phyloP scores from a whole-genome alignment of 2,329 filamentous ascomycete genomes.

The Botrytis sinoallii region DNA sequence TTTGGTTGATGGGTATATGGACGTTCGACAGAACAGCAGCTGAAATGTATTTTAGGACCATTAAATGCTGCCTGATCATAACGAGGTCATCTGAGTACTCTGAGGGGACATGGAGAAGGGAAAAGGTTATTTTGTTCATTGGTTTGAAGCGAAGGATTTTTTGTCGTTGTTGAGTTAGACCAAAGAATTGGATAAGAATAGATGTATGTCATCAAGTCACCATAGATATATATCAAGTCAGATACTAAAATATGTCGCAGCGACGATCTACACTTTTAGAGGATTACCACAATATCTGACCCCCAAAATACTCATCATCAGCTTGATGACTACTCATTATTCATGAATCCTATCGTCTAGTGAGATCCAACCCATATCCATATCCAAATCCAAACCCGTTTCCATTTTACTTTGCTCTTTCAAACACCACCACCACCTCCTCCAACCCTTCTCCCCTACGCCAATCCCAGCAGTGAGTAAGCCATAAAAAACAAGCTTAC shows the following conservation, averaged over 20 bases:
- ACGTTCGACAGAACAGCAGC: not conserved
- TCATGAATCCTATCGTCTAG: not conserved
- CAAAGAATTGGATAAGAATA: not conserved
- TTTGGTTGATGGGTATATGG: not conserved
- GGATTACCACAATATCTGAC: not conserved
- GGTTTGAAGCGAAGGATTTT: not conserved
- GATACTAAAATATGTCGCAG: not conserved
- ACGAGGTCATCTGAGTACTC: slow-evolving; percentile 4
- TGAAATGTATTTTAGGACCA: slow-evolving; percentile 2
- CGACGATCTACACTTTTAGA: not conserved
- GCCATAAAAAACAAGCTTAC: slow-evolving; percentile 6
- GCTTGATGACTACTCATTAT: not conserved
- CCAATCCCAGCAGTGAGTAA: slow-evolving; percentile 8
- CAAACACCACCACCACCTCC: not conserved
- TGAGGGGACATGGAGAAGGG: not conserved
- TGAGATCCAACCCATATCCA: not conserved
- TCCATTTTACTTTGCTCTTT: not conserved
- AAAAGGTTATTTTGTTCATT: not conserved
- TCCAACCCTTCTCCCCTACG: not conserved
- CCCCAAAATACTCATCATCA: not conserved
- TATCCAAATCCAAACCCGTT: not conserved
- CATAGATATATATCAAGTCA: not conserved
- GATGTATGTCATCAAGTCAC: not conserved
- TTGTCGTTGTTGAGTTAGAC: not conserved
- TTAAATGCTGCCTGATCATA: slow-evolving; percentile 2